Evolutionary conservation across 768 basidiomycete genomes (phyloP).

Genomic region (Tylopilus vinaceipallidus): DNA sequence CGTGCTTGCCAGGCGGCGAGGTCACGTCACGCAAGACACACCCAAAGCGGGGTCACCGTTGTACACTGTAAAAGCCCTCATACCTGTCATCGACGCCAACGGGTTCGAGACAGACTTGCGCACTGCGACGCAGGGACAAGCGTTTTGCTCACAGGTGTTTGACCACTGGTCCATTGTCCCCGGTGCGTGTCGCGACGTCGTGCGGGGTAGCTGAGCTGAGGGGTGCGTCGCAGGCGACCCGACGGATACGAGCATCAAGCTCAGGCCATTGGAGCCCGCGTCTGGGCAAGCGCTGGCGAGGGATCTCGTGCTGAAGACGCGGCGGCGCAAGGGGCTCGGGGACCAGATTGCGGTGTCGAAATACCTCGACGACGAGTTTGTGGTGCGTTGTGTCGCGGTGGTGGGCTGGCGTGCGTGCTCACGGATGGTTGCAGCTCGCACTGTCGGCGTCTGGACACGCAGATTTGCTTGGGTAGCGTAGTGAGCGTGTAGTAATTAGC

Average conservation of each 20-base stretch:
- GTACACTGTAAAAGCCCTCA: conserved; percentile 97
- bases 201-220: neutral
- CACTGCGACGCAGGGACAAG: conserved; percentile 97
- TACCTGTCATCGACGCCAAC: conserved; percentile 97
- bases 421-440: conserved; percentile 60
- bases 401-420: conserved; percentile 3
- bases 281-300: conserved; percentile 93
- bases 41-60: conserved; percentile 97
- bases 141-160: conserved; percentile 97
- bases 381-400: conserved; percentile 48
- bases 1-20: conserved; percentile 95
- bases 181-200: conserved; percentile 47
- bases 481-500: conserved; percentile 11
- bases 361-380: conserved; percentile 96
- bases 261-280: conserved; percentile 94
- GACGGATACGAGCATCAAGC: conserved; percentile 94
- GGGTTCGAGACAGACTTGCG: conserved; percentile 98
- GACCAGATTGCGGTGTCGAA: conserved; percentile 98
- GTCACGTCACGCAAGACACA: conserved; percentile 98
- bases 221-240: conserved; percentile 71
- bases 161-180: conserved; percentile 99
- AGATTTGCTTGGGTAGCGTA: conserved; percentile 69
- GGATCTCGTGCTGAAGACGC: conserved; percentile 94
- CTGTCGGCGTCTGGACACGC: conserved; percentile 95
- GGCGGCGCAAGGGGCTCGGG: conserved; percentile 92